These are phyloP conservation scores for Fusarium beomiforme DNA, from an alignment of 2,329 filamentous ascomycete species.

Conservation along the genomic window DNA sequence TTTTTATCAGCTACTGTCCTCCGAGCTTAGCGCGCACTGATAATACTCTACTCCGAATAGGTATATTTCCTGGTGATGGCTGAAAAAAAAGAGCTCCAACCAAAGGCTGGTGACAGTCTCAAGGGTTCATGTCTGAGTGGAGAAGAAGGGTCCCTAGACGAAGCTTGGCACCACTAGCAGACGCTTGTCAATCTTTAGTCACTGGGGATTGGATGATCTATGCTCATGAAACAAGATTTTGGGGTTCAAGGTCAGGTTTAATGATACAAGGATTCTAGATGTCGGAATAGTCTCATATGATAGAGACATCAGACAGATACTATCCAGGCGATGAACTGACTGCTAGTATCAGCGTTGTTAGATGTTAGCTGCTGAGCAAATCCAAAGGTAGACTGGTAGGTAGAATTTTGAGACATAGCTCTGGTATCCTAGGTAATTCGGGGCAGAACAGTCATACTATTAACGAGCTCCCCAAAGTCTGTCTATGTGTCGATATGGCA, in stretches of 20 bases:
- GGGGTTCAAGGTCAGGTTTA: neutral
- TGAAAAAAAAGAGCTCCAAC: conserved; percentile 11
- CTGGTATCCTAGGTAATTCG: neutral
- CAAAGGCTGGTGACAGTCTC: conserved; percentile 20
- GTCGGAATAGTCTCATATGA: neutral
- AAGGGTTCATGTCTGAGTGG: conserved; percentile 31
- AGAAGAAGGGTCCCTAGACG: conserved; percentile 8
- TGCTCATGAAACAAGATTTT: conserved; percentile 24
- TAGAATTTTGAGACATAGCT: neutral
- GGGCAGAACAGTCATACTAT: neutral
- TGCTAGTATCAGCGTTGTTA: neutral
- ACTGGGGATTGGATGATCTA: conserved; percentile 24
- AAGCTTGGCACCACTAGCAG: conserved; percentile 28
- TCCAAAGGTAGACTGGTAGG: too few species aligned
- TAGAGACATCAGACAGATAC: neutral
- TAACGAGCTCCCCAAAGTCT: neutral
- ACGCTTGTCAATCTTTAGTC: conserved; percentile 20
- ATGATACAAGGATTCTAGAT: neutral
- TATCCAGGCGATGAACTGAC: neutral
- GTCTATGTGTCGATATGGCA: neutral
- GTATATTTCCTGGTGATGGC: conserved; percentile 2
- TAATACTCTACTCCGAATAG: conserved; percentile 8
- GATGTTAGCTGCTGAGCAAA: neutral
- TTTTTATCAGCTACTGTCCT: neutral
- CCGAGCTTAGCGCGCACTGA: conserved; percentile 34